These are phyloP conservation scores for Eimeria tenella DNA, from an alignment of 169 alveolate genomes.

Conservation along the genomic window DNA sequence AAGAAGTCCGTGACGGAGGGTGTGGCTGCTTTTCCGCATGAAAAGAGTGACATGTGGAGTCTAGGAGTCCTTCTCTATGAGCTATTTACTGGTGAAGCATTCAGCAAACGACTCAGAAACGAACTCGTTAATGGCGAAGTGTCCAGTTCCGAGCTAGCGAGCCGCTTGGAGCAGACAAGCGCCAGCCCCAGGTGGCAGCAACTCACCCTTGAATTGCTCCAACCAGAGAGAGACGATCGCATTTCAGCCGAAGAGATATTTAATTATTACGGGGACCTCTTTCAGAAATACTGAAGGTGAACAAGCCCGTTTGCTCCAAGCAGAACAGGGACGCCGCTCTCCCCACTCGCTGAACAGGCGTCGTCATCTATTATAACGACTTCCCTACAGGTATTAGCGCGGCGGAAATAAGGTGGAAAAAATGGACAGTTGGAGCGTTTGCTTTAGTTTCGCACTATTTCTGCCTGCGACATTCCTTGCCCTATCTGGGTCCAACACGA, in stretches of 20 bases:
- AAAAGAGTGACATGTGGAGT: conserved; percentile 3
- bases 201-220: background rate
- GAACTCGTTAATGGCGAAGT: background rate
- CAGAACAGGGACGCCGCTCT: too few relatives aligned
- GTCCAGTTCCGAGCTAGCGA: background rate
- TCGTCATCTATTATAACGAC: too few relatives aligned
- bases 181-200: background rate
- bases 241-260: background rate
- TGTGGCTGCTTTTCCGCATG: background rate
- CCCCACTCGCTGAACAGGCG: too few relatives aligned
- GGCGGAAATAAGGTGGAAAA: too few relatives aligned
- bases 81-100: background rate
- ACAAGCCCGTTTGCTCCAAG: too few relatives aligned
- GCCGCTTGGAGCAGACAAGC: background rate
- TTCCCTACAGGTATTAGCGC: too few relatives aligned
- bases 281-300: too few relatives aligned
- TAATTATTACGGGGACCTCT: too few relatives aligned
- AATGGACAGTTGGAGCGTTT: too few relatives aligned
- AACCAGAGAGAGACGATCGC: background rate
- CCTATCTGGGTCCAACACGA: too few relatives aligned
- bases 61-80: background rate
- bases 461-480: too few relatives aligned
- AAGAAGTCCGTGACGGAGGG: background rate
- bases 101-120: background rate
- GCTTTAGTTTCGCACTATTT: too few relatives aligned